phyloP scores from a whole-genome alignment of 2,329 filamentous ascomycete species.

The Fusarium heterosporum region DNA sequence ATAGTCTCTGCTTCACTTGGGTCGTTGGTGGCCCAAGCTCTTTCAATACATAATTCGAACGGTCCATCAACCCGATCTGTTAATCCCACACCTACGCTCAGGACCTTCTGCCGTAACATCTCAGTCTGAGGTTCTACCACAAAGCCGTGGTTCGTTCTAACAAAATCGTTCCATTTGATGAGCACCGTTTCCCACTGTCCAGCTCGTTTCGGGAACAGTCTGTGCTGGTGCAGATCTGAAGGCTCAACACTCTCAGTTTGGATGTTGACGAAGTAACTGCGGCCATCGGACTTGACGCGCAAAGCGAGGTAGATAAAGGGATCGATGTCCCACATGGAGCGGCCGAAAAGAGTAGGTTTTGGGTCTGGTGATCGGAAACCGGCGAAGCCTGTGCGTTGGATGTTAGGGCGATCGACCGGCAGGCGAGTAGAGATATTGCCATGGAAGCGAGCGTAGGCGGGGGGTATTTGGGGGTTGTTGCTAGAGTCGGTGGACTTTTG shows the following conservation, averaged over 20 bases:
- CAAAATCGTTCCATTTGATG: conserved; percentile 91
- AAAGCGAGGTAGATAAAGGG: conserved; percentile 88
- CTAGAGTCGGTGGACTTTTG: conserved; percentile 33
- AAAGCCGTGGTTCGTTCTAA: conserved; percentile 91
- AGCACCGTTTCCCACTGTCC: conserved; percentile 97
- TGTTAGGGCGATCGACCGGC: conserved; percentile 76
- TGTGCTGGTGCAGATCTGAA: conserved; percentile 96
- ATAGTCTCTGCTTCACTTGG: conserved; percentile 44
- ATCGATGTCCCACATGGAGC: conserved; percentile 88
- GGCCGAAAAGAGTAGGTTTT: conserved; percentile 84
- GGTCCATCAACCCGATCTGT: conserved; percentile 90
- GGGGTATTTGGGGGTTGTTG: conserved; percentile 24
- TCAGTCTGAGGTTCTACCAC: conserved; percentile 94
- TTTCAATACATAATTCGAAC: conserved; percentile 87
- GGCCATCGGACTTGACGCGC: conserved; percentile 88
- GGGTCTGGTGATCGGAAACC: conserved; percentile 88
- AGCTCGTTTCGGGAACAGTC: conserved; percentile 80
- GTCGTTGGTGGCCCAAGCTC: conserved; percentile 89
- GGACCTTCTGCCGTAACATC: conserved; percentile 86
- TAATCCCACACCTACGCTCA: conserved; percentile 85
- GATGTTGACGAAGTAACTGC: conserved; percentile 94
- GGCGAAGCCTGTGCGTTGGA: conserved; percentile 86
- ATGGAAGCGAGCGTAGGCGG: conserved; percentile 80
- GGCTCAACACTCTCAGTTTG: conserved; percentile 95
- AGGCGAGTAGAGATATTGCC: conserved; percentile 89